Percentiles rank a stretch among this genome's conserved stretches.
phyloP scores from a whole-genome alignment of 305 asterid species.

The Withania somnifera region DNA sequence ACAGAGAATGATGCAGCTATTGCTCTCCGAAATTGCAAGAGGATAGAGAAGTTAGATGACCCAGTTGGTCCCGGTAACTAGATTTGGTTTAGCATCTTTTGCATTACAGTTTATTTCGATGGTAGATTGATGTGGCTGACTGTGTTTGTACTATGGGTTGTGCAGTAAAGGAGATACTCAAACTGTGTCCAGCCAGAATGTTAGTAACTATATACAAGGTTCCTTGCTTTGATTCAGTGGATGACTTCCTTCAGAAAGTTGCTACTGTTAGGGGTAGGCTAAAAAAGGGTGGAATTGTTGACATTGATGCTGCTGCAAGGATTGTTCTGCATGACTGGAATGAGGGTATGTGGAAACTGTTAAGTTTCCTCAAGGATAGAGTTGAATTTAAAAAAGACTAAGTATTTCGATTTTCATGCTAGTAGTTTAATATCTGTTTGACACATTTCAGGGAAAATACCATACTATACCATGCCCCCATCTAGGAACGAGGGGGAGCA shows the following conservation, averaged over 20 bases:
- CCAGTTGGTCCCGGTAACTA: slow-evolving; percentile 68
- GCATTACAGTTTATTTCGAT: not conserved
- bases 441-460: slow-evolving; percentile 69
- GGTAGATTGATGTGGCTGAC: not conserved
- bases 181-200: slow-evolving; percentile 52
- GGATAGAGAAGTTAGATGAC: slow-evolving; percentile 86
- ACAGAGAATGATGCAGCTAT: slow-evolving; percentile 57
- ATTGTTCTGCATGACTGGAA: slow-evolving; percentile 92
- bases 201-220: slow-evolving; percentile 66
- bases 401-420: not conserved
- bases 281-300: slow-evolving; percentile 84
- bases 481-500: slow-evolving; percentile 50
- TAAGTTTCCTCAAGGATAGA: not conserved
- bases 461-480: slow-evolving; percentile 88
- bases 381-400: not conserved
- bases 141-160: not conserved
- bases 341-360: slow-evolving; percentile 40
- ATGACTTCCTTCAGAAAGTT: slow-evolving; percentile 83
- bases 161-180: slow-evolving; percentile 85
- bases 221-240: slow-evolving; percentile 65
- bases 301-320: slow-evolving; percentile 74
- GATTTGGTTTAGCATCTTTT: not conserved
- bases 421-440: not conserved
- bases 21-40: slow-evolving; percentile 92
- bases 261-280: slow-evolving; percentile 83